These are phyloP conservation scores for Cadophora sp. DNA, from an alignment of 2,329 filamentous ascomycete species.

Conservation along the genomic window DNA sequence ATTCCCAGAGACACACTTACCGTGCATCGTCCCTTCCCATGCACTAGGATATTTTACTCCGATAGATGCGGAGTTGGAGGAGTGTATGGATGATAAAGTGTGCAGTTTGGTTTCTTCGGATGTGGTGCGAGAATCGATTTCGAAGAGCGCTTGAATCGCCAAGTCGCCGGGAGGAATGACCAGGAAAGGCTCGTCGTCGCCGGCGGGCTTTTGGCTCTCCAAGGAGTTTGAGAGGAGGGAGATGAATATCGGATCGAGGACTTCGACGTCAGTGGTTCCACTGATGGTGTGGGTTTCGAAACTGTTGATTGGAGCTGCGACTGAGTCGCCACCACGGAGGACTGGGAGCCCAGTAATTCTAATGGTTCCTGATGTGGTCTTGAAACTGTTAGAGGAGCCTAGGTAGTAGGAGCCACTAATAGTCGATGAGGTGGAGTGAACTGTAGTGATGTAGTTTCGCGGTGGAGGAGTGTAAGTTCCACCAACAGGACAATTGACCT, in stretches of 20 bases:
- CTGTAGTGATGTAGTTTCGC: conserved; percentile 41
- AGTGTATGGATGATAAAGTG: conserved; percentile 35
- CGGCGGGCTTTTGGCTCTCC: conserved; percentile 24
- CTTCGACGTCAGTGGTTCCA: conserved; percentile 32
- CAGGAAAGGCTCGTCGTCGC: conserved; percentile 34
- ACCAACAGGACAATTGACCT: conserved; percentile 34
- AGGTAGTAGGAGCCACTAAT: conserved; percentile 40
- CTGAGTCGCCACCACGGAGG: conserved; percentile 25
- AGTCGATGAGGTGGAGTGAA: conserved; percentile 36
- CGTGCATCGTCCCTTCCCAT: conserved; percentile 40
- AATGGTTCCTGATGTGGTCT: conserved; percentile 34
- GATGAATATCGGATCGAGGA: conserved; percentile 40
- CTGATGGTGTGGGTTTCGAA: conserved; percentile 40
- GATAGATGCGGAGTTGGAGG: conserved; percentile 32
- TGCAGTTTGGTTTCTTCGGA: conserved; percentile 26
- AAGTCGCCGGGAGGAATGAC: conserved; percentile 21
- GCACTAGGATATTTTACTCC: conserved; percentile 35
- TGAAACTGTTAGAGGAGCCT: conserved; percentile 35
- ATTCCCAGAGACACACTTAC: conserved; percentile 36
- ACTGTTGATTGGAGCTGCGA: conserved; percentile 7
- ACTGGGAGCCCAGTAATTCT: conserved; percentile 36
- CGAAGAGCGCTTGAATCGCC: conserved; percentile 17
- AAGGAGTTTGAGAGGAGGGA: conserved; percentile 20
- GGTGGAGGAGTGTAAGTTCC: conserved; percentile 31
- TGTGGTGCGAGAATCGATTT: conserved; percentile 2